Percentiles rank a stretch among this genome's conserved stretches.
phyloP scores from a whole-genome alignment of 1,284 basidiomycete species.

The Pseudozyma sp. region DNA sequence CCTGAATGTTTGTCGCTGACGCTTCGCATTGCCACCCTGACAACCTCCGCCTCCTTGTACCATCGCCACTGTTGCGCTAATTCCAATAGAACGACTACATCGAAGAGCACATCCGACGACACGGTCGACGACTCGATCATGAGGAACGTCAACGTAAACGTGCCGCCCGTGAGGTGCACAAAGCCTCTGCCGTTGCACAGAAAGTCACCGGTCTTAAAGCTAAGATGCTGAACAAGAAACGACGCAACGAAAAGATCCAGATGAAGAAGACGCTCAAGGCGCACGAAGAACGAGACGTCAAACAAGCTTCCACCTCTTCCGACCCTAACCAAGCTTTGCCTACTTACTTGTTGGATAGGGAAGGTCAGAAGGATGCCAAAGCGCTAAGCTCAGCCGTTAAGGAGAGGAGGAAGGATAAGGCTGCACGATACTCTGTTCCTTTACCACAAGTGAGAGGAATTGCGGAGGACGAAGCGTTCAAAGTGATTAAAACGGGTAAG shows the following conservation, averaged over 20 bases:
- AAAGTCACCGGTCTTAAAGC: conserved; percentile 97
- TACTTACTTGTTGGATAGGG: conserved; percentile 94
- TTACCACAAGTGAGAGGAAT: conserved; percentile 97
- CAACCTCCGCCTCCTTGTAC: not conserved
- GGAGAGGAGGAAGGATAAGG: conserved; percentile 98
- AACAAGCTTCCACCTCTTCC: conserved; percentile 64
- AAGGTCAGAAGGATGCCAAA: conserved; percentile 97
- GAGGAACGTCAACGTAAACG: conserved; percentile 78
- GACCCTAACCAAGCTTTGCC: conserved; percentile 65
- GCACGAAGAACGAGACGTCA: conserved; percentile 98
- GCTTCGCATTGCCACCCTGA: conserved; percentile 5
- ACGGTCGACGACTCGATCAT: conserved; percentile 68
- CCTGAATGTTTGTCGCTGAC: too few species aligned
- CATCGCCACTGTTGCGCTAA: not conserved
- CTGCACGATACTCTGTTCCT: conserved; percentile 96
- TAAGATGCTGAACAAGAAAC: conserved; percentile 94
- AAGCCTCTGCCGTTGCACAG: conserved; percentile 86
- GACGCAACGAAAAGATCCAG: conserved; percentile 96
- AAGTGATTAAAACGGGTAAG: conserved; percentile 98
- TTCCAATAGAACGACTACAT: conserved; percentile 70
- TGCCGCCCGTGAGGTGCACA: conserved; percentile 90
- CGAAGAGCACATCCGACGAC: conserved; percentile 70
- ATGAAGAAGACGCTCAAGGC: conserved; percentile 99
- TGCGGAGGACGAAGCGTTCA: conserved; percentile 99
- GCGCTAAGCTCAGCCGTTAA: conserved; percentile 97